These are phyloP conservation scores for Acorus calamus DNA, from an alignment of 106 monocot genomes.

Conservation along the genomic window DNA sequence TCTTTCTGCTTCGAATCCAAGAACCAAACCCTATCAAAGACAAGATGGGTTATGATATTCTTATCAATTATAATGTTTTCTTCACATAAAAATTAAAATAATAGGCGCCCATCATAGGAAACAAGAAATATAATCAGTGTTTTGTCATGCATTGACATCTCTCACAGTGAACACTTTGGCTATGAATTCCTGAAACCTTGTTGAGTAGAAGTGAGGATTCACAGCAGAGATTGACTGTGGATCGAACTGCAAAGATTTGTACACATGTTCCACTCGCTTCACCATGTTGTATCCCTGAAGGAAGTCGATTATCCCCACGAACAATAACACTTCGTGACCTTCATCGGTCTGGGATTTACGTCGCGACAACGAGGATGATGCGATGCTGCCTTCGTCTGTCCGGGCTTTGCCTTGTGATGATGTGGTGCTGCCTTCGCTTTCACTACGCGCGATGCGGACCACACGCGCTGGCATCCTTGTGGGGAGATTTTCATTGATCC, in stretches of 20 bases:
- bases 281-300: constrained; percentile 6
- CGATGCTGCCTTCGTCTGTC: neutral
- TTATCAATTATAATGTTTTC: no score
- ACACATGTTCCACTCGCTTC: constrained; percentile 11
- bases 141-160: no score
- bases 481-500: neutral
- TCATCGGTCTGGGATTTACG: neutral
- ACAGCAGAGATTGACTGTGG: neutral
- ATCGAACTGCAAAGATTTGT: constrained; percentile 6
- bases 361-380: neutral
- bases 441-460: neutral
- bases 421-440: neutral
- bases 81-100: no score
- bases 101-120: no score
- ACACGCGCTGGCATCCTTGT: constrained; percentile 1
- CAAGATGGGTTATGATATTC: no score
- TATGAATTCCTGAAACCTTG: constrained; percentile 7
- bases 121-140: no score
- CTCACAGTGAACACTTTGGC: neutral
- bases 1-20: no score
- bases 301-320: constrained; percentile 2
- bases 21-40: no score
- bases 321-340: neutral
- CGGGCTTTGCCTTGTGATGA: neutral
- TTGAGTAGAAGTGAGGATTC: constrained; percentile 8